Percentiles rank a stretch among this genome's conserved stretches.
These are phyloP conservation scores for Dalbergia cochinchinensis DNA, from an alignment of 306 rosid species.

Conservation along the genomic window DNA sequence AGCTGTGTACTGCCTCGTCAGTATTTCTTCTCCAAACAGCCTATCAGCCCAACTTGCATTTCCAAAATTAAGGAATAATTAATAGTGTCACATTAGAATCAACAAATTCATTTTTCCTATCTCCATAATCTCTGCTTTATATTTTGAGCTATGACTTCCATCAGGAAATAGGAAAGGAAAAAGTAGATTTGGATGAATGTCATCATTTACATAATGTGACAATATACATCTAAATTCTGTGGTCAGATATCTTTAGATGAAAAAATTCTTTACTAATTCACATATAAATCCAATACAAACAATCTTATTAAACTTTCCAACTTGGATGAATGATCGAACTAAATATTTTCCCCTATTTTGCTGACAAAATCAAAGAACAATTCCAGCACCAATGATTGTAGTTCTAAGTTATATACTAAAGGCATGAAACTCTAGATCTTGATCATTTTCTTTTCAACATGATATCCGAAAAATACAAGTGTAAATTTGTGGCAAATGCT, in stretches of 20 bases:
- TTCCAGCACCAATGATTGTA: too few species aligned
- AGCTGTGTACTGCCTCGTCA: constrained; percentile 95
- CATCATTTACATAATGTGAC: constrained; percentile 32
- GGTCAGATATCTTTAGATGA: constrained; percentile 53
- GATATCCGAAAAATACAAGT: constrained; percentile 1
- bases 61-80: neutral
- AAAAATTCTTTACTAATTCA: too few species aligned
- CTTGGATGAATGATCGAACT: too few species aligned
- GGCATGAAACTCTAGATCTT: too few species aligned
- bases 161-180: neutral
- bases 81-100: constrained; percentile 8
- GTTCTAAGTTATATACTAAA: too few species aligned
- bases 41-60: constrained; percentile 89
- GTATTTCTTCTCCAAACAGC: constrained; percentile 84
- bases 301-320: too few species aligned
- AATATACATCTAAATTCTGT: constrained; percentile 49
- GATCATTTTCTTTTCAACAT: constrained; percentile 15
- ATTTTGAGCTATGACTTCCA: neutral
- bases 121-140: too few species aligned
- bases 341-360: too few species aligned
- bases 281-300: too few species aligned
- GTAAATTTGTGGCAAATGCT: constrained; percentile 1
- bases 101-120: neutral
- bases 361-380: too few species aligned
- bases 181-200: constrained; percentile 17